Base-by-base conservation (phyloP, 140 eudicot genomes). In the Flaveria floridana region DNA sequence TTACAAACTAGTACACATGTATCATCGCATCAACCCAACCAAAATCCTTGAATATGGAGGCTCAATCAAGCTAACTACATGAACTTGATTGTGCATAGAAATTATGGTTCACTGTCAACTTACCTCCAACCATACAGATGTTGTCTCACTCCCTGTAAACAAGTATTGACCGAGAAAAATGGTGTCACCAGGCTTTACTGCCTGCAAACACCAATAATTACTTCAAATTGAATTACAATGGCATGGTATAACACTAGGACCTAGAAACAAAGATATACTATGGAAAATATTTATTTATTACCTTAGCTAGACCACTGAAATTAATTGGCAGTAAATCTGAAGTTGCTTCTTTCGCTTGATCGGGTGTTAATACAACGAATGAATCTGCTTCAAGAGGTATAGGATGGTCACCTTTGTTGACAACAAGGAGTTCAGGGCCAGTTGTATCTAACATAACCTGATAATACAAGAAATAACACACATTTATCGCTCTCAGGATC, bases 91-190 rank as follows among this genome's bases (percentile, higher is more conserved):
- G 70, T 53, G 18, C 66, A 58, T 42, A 37, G 13, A 14, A 1
- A 42, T 59, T 0, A n/a, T 19, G 47, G 2, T 76, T 68, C 10
- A 53, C 58, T 63, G 46, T 46, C 20, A 48, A 25, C 68, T 71
- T 81, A 93, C 98, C 96, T 93, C 98, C 25, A 93, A 84, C 95
- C 95, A 93, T 53, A 93, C 88, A 37, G 97, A 93, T 3, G 98
- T 93, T 71, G 95, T 87, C 80, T 93, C 97, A 72, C 86, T 93
- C 80, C 98, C 96, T 20, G 98, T 89, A 76, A 92, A 92, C 71
- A 89, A 70, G 84, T 90, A 90, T 71, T 90, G 91, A 28, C 97
- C 97, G 14, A 90, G 90, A 77, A 90, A 90, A 72, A 93, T 90
- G 64, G 95, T 91, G 74, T 90, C 98, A 73, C 98, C 98, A 1